Evolutionary conservation across 768 basidiomycete species (phyloP).

Genomic region (Tulasnella sp.): DNA sequence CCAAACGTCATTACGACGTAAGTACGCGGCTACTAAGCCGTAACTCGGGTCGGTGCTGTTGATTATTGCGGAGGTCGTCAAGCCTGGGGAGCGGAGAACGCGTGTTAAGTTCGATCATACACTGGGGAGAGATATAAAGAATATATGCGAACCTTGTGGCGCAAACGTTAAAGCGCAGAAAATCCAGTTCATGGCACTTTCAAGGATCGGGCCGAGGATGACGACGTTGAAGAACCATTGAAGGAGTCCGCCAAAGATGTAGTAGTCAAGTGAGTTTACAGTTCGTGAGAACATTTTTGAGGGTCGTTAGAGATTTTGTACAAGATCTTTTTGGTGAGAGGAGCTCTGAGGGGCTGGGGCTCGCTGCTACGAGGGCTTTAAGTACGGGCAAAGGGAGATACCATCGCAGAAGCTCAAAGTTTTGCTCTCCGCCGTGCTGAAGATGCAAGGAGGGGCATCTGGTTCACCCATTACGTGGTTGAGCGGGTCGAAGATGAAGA

Average conservation of each 20-base stretch:
- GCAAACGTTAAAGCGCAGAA: slow-evolving; percentile 22
- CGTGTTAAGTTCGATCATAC: no score
- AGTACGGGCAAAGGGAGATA: background rate
- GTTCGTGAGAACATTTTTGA: background rate
- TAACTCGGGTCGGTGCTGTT: slow-evolving; percentile 54
- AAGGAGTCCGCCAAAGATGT: slow-evolving; percentile 7
- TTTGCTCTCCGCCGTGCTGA: background rate
- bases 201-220: slow-evolving; percentile 39
- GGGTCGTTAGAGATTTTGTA: background rate
- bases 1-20: slow-evolving; percentile 53
- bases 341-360: background rate
- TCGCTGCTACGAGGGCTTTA: background rate
- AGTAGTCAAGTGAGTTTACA: background rate
- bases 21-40: slow-evolving; percentile 54
- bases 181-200: slow-evolving; percentile 37
- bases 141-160: background rate
- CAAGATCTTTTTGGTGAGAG: background rate
- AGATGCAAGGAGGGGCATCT: background rate
- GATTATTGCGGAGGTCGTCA: slow-evolving; percentile 52
- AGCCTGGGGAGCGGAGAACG: slow-evolving; percentile 43
- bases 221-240: slow-evolving; percentile 35
- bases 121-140: background rate
- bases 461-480: background rate
- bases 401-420: slow-evolving; percentile 10
- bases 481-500: background rate